Base-by-base conservation (phyloP, 2,329 filamentous ascomycete genomes). In the Hypoxylon sp. region DNA sequence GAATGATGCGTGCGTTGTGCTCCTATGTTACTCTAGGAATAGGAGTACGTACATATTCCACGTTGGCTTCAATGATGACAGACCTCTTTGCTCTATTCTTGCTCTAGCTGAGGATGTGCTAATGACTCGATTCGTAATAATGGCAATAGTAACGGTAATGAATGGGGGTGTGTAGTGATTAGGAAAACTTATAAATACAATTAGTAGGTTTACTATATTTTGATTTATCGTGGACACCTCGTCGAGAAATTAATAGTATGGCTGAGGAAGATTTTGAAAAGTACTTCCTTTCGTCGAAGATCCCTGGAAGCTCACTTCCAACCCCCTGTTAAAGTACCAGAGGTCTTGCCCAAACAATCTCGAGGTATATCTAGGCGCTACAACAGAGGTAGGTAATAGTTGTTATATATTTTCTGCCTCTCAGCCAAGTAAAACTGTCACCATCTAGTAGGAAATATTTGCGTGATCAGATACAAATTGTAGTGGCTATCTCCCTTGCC, bases 1-100 rank as follows among this genome's bases (percentile, higher is more conserved):
- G 47, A 32, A 21, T 19, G 14, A 23, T n/a, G 29, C 9, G 11
- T 30, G 23, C 19, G 25, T 48, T 7, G 25, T 29, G 45, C 45
- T 48, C 19, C 25, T 27, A 27, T 27, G 25, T 5, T 16, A 23
- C 25, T 30, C 25, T 27, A 45, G 34, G n/a, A 9, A 34, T 16
- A 29, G 16, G 25, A 9, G 51, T 27, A 29, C 30, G 25, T 43
- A 54, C 37, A 41, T 53, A 16, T 12, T 45, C 8, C n/a, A 14
- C 23, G 30, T 43, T 43, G 14, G 4, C 27, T 37, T 51, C 29
- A 37, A 51, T 51, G 8, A 51, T 27, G 30, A 27, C 21, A 25
- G 43, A 51, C 27, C 30, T 51, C 30, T 51, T 51, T 34, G 19
- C 47, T 51, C 29, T 37, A 29, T 47, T 45, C 16, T 25, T 16